phyloP scores from a whole-genome alignment of 2,329 filamentous ascomycete species.

The Fusarium temperatum region DNA sequence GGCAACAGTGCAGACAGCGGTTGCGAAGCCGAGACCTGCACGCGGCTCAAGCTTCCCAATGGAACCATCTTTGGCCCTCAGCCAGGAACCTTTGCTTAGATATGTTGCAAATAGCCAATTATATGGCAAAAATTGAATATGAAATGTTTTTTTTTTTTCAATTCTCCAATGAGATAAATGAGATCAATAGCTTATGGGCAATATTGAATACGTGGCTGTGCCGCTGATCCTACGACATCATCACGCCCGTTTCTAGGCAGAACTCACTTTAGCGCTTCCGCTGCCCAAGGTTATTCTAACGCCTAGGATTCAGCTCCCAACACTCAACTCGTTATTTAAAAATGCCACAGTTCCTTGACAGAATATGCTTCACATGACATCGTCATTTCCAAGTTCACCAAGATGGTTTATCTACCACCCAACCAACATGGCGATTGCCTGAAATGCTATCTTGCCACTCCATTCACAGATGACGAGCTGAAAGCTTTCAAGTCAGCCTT shows the following conservation, averaged over 20 bases:
- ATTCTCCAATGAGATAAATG: no score
- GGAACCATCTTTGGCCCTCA: slow-evolving; percentile 46
- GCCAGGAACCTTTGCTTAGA: slow-evolving; percentile 23
- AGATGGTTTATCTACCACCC: background rate
- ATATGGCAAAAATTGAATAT: no score
- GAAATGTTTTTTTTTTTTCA: no score
- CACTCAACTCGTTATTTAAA: background rate
- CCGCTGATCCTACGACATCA: background rate
- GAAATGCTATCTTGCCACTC: background rate
- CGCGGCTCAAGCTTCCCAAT: slow-evolving; percentile 35
- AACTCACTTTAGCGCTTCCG: background rate
- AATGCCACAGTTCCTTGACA: background rate
- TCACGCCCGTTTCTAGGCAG: background rate
- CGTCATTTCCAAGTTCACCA: rapidly evolving
- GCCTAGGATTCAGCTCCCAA: background rate
- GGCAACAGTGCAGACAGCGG: slow-evolving; percentile 49
- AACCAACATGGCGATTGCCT: background rate
- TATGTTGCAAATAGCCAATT: background rate
- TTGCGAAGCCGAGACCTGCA: slow-evolving; percentile 39
- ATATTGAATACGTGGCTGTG: background rate
- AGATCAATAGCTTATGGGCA: background rate
- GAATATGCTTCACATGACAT: background rate
- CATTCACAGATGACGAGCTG: background rate
- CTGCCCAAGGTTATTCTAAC: background rate
- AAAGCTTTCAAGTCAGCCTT: background rate